These are phyloP conservation scores for Trichoderma guizhouense DNA, from an alignment of 2,329 filamentous ascomycete genomes.

Conservation along the genomic window DNA sequence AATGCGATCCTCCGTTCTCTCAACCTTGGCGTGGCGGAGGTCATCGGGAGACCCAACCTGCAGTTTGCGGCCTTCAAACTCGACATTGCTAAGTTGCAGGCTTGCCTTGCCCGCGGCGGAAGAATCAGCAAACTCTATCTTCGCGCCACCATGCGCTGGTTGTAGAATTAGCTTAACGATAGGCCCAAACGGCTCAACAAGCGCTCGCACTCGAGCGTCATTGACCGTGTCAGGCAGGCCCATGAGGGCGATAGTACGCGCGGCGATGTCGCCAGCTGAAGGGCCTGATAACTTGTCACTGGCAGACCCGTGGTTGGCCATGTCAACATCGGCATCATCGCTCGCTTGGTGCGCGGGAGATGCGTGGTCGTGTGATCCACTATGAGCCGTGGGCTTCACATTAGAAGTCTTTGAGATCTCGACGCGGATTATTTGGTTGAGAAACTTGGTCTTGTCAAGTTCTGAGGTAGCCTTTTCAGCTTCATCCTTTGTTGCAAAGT, in stretches of 20 bases:
- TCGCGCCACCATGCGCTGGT: conserved; percentile 78
- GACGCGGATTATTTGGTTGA: conserved; percentile 64
- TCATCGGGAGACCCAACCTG: conserved; percentile 54
- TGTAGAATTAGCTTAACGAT: conserved; percentile 75
- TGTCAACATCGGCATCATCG: conserved; percentile 31
- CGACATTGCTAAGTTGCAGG: conserved; percentile 54
- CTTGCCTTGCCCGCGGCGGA: conserved; percentile 69
- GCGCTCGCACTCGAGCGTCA: conserved; percentile 71
- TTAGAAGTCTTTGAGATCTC: conserved; percentile 55
- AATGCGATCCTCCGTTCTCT: conserved; percentile 32
- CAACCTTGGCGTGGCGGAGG: conserved; percentile 50
- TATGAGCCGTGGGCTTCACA: conserved; percentile 54
- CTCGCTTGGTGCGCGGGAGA: conserved; percentile 36
- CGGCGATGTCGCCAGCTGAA: conserved; percentile 48
- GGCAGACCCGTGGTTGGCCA: not conserved
- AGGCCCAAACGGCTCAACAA: conserved; percentile 67
- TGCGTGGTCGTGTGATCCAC: conserved; percentile 31
- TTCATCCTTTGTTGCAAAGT: conserved; percentile 68
- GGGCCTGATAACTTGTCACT: conserved; percentile 38
- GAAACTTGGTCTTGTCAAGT: conserved; percentile 69
- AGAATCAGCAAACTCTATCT: conserved; percentile 74
- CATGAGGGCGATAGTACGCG: conserved; percentile 76
- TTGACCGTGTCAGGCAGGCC: conserved; percentile 91
- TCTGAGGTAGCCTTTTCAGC: conserved; percentile 63
- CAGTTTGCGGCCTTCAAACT: conserved; percentile 53